These are phyloP conservation scores for Thraustochytrium sp. DNA, from an alignment of 352 stramenopile species.

Conservation along the genomic window DNA sequence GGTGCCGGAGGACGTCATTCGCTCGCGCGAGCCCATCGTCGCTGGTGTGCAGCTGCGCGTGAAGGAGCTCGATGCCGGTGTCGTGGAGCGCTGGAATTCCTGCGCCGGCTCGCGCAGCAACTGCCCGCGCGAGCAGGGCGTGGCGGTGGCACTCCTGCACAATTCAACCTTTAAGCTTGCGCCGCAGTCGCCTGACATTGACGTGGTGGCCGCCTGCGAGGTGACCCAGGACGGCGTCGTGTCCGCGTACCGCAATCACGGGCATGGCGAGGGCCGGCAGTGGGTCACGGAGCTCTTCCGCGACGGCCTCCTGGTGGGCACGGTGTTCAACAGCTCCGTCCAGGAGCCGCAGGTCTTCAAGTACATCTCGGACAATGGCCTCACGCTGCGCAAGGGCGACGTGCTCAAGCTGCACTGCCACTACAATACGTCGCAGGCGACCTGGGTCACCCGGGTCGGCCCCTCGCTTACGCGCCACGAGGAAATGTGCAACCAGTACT, in stretches of 20 bases:
- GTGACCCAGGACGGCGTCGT: background rate
- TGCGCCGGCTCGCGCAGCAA: background rate
- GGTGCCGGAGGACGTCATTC: background rate
- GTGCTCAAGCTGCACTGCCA: conserved; percentile 23
- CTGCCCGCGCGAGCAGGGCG: background rate
- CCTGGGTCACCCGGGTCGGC: background rate
- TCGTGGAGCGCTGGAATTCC: background rate
- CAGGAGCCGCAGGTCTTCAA: conserved; percentile 31
- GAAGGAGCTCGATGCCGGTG: background rate
- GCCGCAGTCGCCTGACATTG: background rate
- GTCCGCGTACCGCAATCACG: conserved; percentile 28
- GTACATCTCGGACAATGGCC: background rate
- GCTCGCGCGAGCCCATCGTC: background rate
- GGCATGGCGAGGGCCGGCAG: background rate
- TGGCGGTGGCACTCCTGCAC: background rate
- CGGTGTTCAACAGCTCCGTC: background rate
- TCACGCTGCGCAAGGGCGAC: background rate
- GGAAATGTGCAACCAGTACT: conserved; percentile 43
- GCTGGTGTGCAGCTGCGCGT: background rate
- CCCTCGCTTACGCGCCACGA: background rate
- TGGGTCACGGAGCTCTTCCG: conserved; percentile 22
- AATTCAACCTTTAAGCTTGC: background rate
- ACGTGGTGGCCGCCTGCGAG: background rate
- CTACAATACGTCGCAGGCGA: background rate
- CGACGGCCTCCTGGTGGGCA: background rate